Evolutionary conservation across 1,284 basidiomycete species (phyloP).

Genomic region (Inonotus obliquus): DNA sequence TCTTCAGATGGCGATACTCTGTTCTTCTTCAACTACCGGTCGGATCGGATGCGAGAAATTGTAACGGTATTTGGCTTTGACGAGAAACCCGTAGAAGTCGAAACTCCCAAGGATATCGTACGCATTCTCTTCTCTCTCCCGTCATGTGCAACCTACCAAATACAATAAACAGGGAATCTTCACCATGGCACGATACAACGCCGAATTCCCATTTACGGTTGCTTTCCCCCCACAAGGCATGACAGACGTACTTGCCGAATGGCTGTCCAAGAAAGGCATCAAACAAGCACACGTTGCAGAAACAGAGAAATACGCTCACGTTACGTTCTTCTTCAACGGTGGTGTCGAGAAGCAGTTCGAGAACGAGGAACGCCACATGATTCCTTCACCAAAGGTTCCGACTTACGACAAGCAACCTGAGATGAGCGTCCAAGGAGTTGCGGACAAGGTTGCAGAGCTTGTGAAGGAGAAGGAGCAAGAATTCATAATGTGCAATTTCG

Average conservation of each 20-base stretch:
- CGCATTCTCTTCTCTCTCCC: constrained; percentile 23
- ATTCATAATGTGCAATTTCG: constrained; percentile 95
- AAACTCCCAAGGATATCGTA: constrained; percentile 80
- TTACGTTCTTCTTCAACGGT: constrained; percentile 96
- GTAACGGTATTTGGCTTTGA: constrained; percentile 72
- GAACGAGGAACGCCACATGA: constrained; percentile 80
- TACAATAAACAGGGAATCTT: constrained; percentile 59
- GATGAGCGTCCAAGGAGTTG: constrained; percentile 84
- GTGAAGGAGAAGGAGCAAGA: constrained; percentile 66
- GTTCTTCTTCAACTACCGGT: constrained; percentile 95
- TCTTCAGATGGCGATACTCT: constrained; percentile 64
- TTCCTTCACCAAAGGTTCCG: constrained; percentile 84
- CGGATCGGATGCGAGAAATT: constrained; percentile 90
- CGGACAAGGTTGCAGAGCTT: constrained; percentile 85
- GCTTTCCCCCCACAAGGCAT: constrained; percentile 88
- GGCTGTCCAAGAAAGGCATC: constrained; percentile 71
- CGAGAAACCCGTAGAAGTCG: constrained; percentile 78
- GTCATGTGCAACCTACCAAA: constrained; percentile 1
- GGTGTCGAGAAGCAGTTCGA: constrained; percentile 88
- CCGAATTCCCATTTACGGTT: constrained; percentile 80
- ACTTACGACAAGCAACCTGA: constrained; percentile 85
- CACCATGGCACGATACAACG: constrained; percentile 91
- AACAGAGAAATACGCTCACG: constrained; percentile 93
- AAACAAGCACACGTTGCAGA: constrained; percentile 88
- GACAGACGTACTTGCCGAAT: constrained; percentile 90